Conservation (phyloP, 2,329 filamentous ascomycete species). For the Stenocarpella maydis region DNA sequence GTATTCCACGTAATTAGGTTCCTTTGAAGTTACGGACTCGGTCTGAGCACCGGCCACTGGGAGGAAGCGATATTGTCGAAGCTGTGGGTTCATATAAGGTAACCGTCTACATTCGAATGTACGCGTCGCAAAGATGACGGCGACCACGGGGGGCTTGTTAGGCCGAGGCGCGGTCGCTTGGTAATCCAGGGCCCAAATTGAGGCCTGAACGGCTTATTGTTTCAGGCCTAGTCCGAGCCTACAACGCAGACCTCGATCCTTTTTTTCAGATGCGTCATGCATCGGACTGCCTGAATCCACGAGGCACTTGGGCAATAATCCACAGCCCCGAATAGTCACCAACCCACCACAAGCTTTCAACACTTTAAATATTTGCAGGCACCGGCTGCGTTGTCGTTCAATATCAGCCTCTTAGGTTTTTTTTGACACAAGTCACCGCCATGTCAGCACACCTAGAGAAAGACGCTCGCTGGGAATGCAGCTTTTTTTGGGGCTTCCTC, state of each 20-base stretch:
- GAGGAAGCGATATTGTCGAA: no score
- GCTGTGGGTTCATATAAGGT: no score
- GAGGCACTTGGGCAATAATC: neutral
- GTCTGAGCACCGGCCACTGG: no score
- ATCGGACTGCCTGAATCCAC: neutral
- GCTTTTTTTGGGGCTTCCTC: neutral
- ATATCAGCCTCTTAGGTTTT: no score
- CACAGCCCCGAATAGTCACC: neutral
- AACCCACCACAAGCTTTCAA: neutral
- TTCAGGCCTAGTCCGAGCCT: neutral
- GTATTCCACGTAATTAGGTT: no score
- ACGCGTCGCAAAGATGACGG: no score
- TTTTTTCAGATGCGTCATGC: neutral
- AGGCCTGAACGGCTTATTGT: neutral
- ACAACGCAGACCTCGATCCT: neutral
- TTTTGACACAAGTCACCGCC: neutral
- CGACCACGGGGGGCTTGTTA: neutral
- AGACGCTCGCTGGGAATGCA: conserved; percentile 14
- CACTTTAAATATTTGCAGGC: neutral
- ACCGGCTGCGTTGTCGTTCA: no score
- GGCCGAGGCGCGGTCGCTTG: neutral
- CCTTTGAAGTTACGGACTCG: no score
- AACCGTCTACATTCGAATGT: no score
- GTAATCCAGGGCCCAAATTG: neutral
- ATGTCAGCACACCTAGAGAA: conserved; percentile 9